Percentiles rank a stretch among this genome's conserved stretches.
Evolutionary conservation across 306 rosid genomes (phyloP).

Genomic region (Begonia loranthoides): DNA sequence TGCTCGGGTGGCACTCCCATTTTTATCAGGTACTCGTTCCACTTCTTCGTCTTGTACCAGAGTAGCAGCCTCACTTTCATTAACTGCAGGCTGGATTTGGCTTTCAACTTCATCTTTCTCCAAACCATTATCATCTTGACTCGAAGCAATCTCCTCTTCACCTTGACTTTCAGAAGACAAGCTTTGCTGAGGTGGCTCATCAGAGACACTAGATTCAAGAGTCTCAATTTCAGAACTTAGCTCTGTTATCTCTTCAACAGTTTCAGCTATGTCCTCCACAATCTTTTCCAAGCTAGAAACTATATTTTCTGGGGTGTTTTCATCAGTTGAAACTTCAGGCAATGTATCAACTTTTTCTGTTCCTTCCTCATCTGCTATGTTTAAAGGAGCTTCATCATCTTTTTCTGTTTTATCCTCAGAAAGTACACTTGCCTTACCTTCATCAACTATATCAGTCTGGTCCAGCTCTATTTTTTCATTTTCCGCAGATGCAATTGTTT

Average conservation of each 20-base stretch:
- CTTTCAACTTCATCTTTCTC: conserved; percentile 27
- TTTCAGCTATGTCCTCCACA: conserved; percentile 1
- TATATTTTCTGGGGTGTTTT: not conserved
- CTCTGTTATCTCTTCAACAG: not conserved
- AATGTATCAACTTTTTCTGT: conserved; percentile 16
- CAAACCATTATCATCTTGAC: conserved; percentile 21
- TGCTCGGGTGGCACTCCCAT: conserved; percentile 27
- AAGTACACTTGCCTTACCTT: not conserved
- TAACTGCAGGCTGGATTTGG: conserved; percentile 21
- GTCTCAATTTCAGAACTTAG: conserved; percentile 2
- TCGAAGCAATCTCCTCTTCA: conserved; percentile 19
- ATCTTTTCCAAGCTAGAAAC: conserved; percentile 1
- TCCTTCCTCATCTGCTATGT: conserved; percentile 23
- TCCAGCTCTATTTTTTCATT: not conserved
- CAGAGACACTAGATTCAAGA: conserved; percentile 6
- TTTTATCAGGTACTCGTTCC: conserved; percentile 24
- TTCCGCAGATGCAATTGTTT: not conserved
- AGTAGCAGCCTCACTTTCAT: conserved; percentile 22
- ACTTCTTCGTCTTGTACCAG: conserved; percentile 21
- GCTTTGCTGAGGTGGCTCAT: conserved; percentile 18
- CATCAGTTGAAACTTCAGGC: not conserved
- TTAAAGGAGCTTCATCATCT: conserved; percentile 5
- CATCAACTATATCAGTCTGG: conserved; percentile 1
- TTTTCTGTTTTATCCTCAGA: not conserved
- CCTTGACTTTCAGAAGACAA: conserved; percentile 20